Base-by-base conservation (phyloP, 305 asterid species). In the Fraxinus sp. region DNA sequence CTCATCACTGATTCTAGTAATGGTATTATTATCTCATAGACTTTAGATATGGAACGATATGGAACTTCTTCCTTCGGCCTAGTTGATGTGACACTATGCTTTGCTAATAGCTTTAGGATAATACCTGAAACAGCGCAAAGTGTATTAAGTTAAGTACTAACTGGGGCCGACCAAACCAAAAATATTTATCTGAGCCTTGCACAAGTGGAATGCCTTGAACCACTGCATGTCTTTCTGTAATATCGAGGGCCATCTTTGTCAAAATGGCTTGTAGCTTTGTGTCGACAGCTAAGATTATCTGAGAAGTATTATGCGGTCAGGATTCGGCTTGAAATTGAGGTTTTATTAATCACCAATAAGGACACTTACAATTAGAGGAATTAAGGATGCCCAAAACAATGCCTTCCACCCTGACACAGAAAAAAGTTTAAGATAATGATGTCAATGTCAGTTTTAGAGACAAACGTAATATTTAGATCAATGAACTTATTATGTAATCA, bases 151-250 rank as follows among this genome's bases (percentile, higher is more conserved):
- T 90, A 62, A 95, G 91, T 82, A 93, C 92, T 80, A 95, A 70
- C 49, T 77, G 89, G 71, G 99, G 99, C 22, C 86, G 90, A 14
- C 97, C 91, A 37, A 95, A 93, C 99, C 99, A 95, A 77, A 95
- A 95, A 70, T 92, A 92, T 79, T 88, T 82, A 80, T 95, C 97
- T 0, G 97, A 91, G 83, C 90, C 99, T 88, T 92, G 96, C 77
- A 94, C 98, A 26, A 94, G 97, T 46, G 99, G 98, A 59, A 95
- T 95, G 83, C 99, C 99, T 84, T 93, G 97, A 80, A 93, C 98
- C 22, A 95, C 97, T 22, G 98, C 97, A 74, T 95, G 97, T 46
- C 94, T 90, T 75, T 95, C 99, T 4, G 85, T 76, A 80, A 93
- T 95, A 82, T 95, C 97, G 32, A 94, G 80, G 16, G 99, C 99